Conservation (phyloP, 345 rosid genomes). For the Ailanthus altissimus region DNA sequence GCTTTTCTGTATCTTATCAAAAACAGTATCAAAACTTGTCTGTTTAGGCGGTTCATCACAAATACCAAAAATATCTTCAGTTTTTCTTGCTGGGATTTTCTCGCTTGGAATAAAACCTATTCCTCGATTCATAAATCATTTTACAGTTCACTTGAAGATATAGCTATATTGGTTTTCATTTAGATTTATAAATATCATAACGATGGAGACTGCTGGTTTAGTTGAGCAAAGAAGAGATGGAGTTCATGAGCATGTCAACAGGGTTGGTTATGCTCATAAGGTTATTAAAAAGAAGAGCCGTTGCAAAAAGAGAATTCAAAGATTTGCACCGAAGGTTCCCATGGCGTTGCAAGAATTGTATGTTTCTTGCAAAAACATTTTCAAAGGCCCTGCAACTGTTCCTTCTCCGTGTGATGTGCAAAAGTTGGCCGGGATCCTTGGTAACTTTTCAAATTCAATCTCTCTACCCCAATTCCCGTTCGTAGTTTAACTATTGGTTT, state of each 20-base stretch:
- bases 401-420: slow-evolving; percentile 50
- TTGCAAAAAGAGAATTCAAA: slow-evolving; percentile 15
- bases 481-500: neutral
- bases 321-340: slow-evolving; percentile 11
- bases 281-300: slow-evolving; percentile 34
- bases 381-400: slow-evolving; percentile 57
- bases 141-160: neutral
- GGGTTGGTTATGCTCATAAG: slow-evolving; percentile 40
- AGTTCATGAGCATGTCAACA: slow-evolving; percentile 21
- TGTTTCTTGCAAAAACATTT: slow-evolving; percentile 45
- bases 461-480: neutral
- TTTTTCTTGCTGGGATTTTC: neutral
- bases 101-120: too few species aligned
- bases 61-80: neutral
- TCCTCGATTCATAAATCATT: neutral
- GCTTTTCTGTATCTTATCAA: too few species aligned
- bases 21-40: neutral
- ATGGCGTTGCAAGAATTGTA: slow-evolving; percentile 49
- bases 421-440: slow-evolving; percentile 45
- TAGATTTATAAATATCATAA: neutral
- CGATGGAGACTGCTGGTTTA: slow-evolving; percentile 38
- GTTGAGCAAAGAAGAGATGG: slow-evolving; percentile 36
- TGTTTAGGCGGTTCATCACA: neutral
- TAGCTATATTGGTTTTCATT: neutral
- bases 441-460: slow-evolving; percentile 29